A percentile compares a stretch with the other conserved stretches of the same genome.
phyloP scores from a whole-genome alignment of 257 asterid species.

The Nyctanthes arbortristis region DNA sequence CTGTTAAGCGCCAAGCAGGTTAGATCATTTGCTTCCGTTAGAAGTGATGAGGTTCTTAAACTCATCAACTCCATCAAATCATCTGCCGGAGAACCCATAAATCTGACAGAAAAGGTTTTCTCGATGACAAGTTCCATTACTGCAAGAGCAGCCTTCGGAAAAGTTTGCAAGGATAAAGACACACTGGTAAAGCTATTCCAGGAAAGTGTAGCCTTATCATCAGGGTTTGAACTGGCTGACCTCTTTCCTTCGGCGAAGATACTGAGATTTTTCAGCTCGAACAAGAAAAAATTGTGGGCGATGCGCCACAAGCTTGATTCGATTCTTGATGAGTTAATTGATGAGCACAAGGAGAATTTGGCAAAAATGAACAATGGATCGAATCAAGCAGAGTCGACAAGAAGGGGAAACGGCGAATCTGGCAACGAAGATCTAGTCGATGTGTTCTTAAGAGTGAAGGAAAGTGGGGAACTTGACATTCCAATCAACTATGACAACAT shows the following conservation, averaged over 20 bases:
- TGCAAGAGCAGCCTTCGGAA: neutral
- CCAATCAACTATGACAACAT: neutral
- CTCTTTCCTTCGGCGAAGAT: neutral
- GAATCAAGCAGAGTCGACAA: neutral
- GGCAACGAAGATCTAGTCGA: slow-evolving; percentile 2
- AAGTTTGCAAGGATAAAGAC: neutral
- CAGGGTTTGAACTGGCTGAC: neutral
- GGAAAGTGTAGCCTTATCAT: neutral
- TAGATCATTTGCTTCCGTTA: neutral
- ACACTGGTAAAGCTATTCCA: slow-evolving; percentile 1
- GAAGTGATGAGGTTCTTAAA: slow-evolving; percentile 1
- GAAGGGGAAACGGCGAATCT: neutral
- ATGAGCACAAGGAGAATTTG: slow-evolving; percentile 7
- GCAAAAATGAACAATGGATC: neutral
- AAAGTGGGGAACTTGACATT: slow-evolving; percentile 1
- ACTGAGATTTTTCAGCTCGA: neutral
- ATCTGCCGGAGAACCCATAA: neutral
- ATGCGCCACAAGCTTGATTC: neutral
- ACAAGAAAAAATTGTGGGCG: neutral
- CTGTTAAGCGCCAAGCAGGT: neutral
- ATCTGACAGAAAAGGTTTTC: neutral
- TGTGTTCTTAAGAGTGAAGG: neutral
- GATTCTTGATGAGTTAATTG: neutral
- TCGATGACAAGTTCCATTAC: neutral
- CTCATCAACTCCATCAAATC: neutral